Conservation (phyloP, 176 grass and related monocot genomes). For the Lolium multiflorum region DNA sequence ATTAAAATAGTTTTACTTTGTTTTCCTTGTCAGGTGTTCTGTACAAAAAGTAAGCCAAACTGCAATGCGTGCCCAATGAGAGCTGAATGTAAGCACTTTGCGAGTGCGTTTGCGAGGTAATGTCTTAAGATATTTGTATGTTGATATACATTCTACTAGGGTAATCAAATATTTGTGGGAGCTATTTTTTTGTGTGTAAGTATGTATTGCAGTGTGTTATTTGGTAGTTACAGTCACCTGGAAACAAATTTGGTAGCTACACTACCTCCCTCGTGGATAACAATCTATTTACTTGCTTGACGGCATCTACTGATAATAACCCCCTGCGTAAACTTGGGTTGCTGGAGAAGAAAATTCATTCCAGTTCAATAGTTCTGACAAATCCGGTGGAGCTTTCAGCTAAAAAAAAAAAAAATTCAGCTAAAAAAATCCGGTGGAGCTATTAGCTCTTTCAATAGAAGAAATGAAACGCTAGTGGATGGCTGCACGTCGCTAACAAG, state of each 20-base stretch:
- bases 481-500: constrained; percentile 19
- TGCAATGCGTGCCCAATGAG: constrained; percentile 77
- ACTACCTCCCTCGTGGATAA: too few species aligned
- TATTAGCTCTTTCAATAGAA: constrained; percentile 14
- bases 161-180: constrained; percentile 19
- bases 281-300: constrained; percentile 32
- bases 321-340: neutral
- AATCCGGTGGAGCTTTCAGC: too few species aligned
- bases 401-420: too few species aligned
- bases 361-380: constrained; percentile 14
- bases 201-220: neutral
- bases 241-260: constrained; percentile 9
- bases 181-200: constrained; percentile 3
- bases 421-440: too few species aligned
- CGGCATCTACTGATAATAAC: neutral
- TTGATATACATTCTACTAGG: constrained; percentile 12
- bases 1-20: constrained; percentile 15
- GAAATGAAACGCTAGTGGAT: neutral
- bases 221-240: constrained; percentile 1
- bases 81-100: constrained; percentile 74
- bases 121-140: constrained; percentile 6
- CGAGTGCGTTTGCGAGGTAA: constrained; percentile 76
- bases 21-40: constrained; percentile 55
- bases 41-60: constrained; percentile 76
- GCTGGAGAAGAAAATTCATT: neutral